These are phyloP conservation scores for Phytophthora pisi DNA, from an alignment of 352 stramenopile species.

Conservation along the genomic window DNA sequence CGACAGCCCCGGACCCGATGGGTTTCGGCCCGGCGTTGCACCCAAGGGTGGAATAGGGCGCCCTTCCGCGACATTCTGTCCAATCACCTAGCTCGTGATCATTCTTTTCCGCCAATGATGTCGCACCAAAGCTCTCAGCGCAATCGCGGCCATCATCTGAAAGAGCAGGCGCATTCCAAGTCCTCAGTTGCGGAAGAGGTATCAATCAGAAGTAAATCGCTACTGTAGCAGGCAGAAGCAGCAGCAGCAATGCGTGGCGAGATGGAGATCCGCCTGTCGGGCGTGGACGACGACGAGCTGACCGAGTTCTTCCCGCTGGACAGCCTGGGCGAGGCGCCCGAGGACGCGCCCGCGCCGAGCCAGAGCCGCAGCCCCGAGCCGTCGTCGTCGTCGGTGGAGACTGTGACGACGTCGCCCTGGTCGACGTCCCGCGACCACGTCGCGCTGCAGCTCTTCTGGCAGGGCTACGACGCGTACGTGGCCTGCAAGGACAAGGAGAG, in stretches of 20 bases:
- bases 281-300: constrained; percentile 28
- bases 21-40: not conserved
- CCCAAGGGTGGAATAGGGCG: constrained; percentile 28
- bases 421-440: constrained; percentile 59
- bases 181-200: not conserved
- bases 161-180: not conserved
- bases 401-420: constrained; percentile 20
- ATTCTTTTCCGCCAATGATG: not conserved
- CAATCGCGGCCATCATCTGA: not conserved
- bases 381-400: constrained; percentile 19
- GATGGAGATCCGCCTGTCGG: not conserved
- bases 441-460: constrained; percentile 72
- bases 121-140: not conserved
- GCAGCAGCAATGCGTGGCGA: constrained; percentile 6
- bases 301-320: constrained; percentile 39
- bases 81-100: constrained; percentile 5
- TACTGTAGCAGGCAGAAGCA: not conserved
- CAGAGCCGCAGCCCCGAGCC: constrained; percentile 1
- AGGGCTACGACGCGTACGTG: constrained; percentile 69
- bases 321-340: constrained; percentile 10
- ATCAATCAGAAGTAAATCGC: too few relatives aligned
- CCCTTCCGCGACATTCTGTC: constrained; percentile 3
- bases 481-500: constrained; percentile 53
- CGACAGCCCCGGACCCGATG: not conserved
- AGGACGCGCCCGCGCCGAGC: constrained; percentile 4